A percentile compares a stretch with the other conserved stretches of the same genome.
Evolutionary conservation across 352 stramenopile species (phyloP).

Genomic region (Globisporangium cystogenes): DNA sequence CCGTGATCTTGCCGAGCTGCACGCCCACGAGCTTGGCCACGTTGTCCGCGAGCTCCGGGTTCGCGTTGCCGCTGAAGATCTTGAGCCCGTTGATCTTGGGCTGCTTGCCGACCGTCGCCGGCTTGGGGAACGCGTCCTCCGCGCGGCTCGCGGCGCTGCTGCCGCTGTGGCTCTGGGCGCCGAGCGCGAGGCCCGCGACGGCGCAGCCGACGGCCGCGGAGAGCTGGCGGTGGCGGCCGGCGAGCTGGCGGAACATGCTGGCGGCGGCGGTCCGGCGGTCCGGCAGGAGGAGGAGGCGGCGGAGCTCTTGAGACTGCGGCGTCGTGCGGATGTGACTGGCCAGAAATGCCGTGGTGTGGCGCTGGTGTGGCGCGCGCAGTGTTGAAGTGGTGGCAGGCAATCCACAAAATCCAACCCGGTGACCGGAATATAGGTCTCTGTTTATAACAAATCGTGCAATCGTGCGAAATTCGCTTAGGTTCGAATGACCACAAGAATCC

Average conservation of each 20-base stretch:
- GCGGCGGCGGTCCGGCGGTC: not conserved
- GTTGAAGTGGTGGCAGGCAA: slow-evolving; percentile 1
- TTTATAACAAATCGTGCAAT: too few species aligned
- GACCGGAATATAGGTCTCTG: too few species aligned
- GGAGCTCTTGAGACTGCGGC: not conserved
- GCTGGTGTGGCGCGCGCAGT: not conserved
- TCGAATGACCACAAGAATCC: not conserved
- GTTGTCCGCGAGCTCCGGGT: slow-evolving; percentile 95
- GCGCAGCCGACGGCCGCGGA: slow-evolving; percentile 44
- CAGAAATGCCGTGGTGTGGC: not conserved
- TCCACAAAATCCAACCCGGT: too few species aligned
- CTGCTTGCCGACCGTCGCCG: slow-evolving; percentile 71
- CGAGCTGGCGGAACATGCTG: slow-evolving; percentile 66
- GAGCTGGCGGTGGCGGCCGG: slow-evolving; percentile 44
- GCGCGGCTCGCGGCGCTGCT: slow-evolving; percentile 26
- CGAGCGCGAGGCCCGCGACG: slow-evolving; percentile 34
- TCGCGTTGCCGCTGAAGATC: slow-evolving; percentile 98
- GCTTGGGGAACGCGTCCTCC: slow-evolving; percentile 48
- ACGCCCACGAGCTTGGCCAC: slow-evolving; percentile 97
- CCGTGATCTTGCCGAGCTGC: slow-evolving; percentile 97
- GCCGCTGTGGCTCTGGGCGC: slow-evolving; percentile 17
- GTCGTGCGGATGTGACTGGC: not conserved
- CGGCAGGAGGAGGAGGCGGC: too few species aligned
- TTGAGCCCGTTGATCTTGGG: slow-evolving; percentile 93
- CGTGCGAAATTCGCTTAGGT: not conserved